Percentiles rank a stretch among this genome's conserved stretches.
Evolutionary conservation across 768 basidiomycete species (phyloP).

Genomic region (Collybia sordida): DNA sequence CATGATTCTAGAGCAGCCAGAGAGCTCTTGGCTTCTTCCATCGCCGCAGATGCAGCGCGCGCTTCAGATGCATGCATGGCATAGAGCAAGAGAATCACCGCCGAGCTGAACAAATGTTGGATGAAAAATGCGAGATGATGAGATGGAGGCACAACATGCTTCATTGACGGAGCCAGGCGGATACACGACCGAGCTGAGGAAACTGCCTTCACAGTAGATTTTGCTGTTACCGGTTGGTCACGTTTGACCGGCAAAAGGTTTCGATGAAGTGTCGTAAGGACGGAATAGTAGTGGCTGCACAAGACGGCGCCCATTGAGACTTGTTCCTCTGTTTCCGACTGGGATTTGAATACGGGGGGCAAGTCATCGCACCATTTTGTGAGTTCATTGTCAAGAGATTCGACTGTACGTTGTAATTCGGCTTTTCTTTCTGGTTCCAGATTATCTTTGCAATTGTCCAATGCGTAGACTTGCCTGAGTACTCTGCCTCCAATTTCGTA

Average conservation of each 20-base stretch:
- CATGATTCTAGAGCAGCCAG: constrained; percentile 71
- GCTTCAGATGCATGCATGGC: constrained; percentile 81
- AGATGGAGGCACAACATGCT: constrained; percentile 79
- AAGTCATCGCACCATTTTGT: constrained; percentile 83
- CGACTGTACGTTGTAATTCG: constrained; percentile 78
- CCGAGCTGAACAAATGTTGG: constrained; percentile 86
- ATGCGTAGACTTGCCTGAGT: constrained; percentile 77
- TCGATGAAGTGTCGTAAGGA: constrained; percentile 84
- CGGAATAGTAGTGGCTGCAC: constrained; percentile 87
- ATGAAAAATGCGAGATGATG: constrained; percentile 90
- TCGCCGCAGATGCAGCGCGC: constrained; percentile 63
- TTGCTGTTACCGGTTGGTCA: constrained; percentile 66
- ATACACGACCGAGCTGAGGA: constrained; percentile 85
- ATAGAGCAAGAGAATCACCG: constrained; percentile 80
- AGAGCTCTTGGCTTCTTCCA: constrained; percentile 81
- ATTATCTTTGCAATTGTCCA: constrained; percentile 74
- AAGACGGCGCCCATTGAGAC: constrained; percentile 84
- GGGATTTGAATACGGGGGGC: constrained; percentile 72
- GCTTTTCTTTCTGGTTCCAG: constrained; percentile 72
- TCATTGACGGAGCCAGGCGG: constrained; percentile 81
- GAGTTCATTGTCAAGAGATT: constrained; percentile 73
- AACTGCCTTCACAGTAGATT: constrained; percentile 78
- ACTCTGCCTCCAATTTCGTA: constrained; percentile 87
- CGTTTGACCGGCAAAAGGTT: constrained; percentile 81
- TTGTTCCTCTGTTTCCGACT: constrained; percentile 72